Evolutionary conservation across 1,139 yeast genomes (phyloP), one percentile per base, ranked within the genome.

Genomic region (Suhomyces yuchorum): DNA sequence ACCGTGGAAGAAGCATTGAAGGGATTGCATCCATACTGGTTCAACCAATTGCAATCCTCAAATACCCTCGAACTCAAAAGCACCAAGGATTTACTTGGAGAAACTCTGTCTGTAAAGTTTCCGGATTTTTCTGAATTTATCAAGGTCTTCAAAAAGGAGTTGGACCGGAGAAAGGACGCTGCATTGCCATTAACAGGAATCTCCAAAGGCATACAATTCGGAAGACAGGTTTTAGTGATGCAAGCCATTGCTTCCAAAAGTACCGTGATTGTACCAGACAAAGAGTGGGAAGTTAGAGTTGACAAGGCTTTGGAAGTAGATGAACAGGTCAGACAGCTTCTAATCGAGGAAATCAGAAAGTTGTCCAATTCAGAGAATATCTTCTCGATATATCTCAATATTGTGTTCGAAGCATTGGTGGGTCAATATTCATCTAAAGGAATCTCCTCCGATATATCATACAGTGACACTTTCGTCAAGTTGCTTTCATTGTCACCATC

Each of bases 1-100:
- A 81, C 85, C 0, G 71, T 84, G 12, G 96, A 91, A 58, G 97
- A 91, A 63, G 86, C 97, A 0, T 66, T 66, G n/a, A 81, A 81
- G 51, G 98, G 98, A 0, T 71, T 93, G 24, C 84, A 89, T 60
- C 97, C 97, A 0, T 81, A 87, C 59, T 80, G 85, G 82, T 84
- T 80, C 59, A 71, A 69, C 44, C 64, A 74, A 8, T 60, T 73
- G 40, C 79, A 74, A 55, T 71, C 82, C 0, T 53, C 62, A 1
- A 57, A 58, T 14, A 67, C 72, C 0, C 50, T 52, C 0, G 78
- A 72, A n/a, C 70, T 70, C 53, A 73, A 70, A 39, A 58, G 82
- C 0, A 77, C 81, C 0, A 46, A 65, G 8, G 81, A 79, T 37
- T 59, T 78, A 14, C 58, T 81, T 34, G 65, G 61, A 14, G 57